phyloP scores from a whole-genome alignment of 768 basidiomycete genomes.

The Pleurotus tuoliensis region DNA sequence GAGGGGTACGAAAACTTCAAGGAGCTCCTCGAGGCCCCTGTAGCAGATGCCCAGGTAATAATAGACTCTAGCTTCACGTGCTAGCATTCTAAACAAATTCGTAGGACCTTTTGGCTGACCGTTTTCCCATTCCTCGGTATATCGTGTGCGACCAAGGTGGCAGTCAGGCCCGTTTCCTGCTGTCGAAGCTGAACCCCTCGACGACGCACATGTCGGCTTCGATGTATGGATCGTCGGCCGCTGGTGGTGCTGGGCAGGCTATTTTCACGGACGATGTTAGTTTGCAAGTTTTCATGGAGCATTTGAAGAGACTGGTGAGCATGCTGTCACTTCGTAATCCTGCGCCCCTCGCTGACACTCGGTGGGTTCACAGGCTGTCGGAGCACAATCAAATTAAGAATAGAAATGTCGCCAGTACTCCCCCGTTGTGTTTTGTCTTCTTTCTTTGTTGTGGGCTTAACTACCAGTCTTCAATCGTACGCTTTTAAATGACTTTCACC shows the following conservation, averaged over 20 bases:
- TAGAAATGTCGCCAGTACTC: constrained; percentile 5
- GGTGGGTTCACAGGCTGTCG: constrained; percentile 46
- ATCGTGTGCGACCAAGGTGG: constrained; percentile 98
- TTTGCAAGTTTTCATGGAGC: constrained; percentile 96
- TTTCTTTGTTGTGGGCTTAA: not conserved
- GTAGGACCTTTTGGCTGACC: constrained; percentile 90
- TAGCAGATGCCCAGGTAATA: constrained; percentile 80
- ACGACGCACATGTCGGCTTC: constrained; percentile 94
- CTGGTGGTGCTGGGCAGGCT: constrained; percentile 73
- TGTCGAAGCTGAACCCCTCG: constrained; percentile 95
- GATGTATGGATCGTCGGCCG: constrained; percentile 80
- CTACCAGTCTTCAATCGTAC: not conserved
- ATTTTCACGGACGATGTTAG: constrained; percentile 99
- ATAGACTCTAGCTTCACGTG: not conserved
- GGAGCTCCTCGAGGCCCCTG: constrained; percentile 83
- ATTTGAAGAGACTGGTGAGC: constrained; percentile 86
- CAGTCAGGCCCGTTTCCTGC: constrained; percentile 95
- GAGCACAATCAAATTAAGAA: constrained; percentile 60
- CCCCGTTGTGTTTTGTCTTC: not conserved
- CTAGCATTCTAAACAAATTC: not conserved
- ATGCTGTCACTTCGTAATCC: not conserved
- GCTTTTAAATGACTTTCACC: not conserved
- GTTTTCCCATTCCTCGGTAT: constrained; percentile 96
- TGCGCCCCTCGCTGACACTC: not conserved
- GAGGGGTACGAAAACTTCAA: constrained; percentile 99